Evolutionary conservation across 108 stramenopile species (phyloP), one percentile per base, ranked within the genome.

Genomic region (Nitzschia palea): DNA sequence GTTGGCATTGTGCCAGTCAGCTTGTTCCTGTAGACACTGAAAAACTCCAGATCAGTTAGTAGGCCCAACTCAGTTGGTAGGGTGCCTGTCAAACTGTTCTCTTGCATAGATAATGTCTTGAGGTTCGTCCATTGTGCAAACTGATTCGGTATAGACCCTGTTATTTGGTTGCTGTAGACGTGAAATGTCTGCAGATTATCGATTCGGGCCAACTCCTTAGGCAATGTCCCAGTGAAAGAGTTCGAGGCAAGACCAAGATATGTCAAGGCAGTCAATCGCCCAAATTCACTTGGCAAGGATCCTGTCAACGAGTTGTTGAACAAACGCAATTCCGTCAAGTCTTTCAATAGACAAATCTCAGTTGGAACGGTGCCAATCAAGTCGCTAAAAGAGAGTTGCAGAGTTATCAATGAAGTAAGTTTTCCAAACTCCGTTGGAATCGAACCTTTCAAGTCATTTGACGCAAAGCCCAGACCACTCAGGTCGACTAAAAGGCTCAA

Each of bases 61-160:
- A 69, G 40, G 44, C 85, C 89, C 50, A 90, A 68, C 29, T 77
- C 82, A n/a, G 62, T 76, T 23, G 83, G 84, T 8, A 90, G 57
- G 0, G 63, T 52, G 17, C 86, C 86, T 5, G 74, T 62, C 25
- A 75, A 44, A 2, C 50, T 23, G 35, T 75, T 75, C 30, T 62
- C 51, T 32, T 68, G 65, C 27, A 75, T 29, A 37, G 60, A 50
- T 23, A 75, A 26, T 29, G 28, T 52, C 17, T 47, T 67, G 22
- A 75, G 53, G 30, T 43, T 62, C 10, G 37, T 36, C 17, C 67
- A 52, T 8, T 65, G 23, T 28, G 47, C 29, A 1, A 75, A 15
- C n/a, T 34, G 30, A 34, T 20, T 35, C 14, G 73, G 73, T 3
- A 75, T 60, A 35, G 35, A 62, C 6, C 67, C 67, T 0, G 5